Evolutionary conservation across 352 stramenopile species (phyloP).

Genomic region (Globisporangium heterothallicum): DNA sequence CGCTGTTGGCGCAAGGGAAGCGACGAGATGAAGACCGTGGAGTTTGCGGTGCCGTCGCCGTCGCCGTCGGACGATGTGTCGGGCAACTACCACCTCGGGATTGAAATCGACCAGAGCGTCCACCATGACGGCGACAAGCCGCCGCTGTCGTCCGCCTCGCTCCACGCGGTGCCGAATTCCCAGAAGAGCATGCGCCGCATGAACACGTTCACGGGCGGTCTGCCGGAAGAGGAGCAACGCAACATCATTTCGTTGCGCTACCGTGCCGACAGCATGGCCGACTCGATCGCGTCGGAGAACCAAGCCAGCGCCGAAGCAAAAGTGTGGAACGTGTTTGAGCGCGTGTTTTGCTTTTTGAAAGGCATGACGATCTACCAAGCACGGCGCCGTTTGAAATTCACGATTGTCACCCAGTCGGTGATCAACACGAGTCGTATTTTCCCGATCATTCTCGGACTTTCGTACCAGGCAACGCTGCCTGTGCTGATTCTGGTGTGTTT

Average conservation of each 20-base stretch:
- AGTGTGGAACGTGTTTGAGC: conserved; percentile 78
- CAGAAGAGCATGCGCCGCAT: conserved; percentile 47
- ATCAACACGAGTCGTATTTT: conserved; percentile 83
- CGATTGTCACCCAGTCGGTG: conserved; percentile 78
- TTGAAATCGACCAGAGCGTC: conserved; percentile 46
- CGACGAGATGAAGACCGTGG: conserved; percentile 43
- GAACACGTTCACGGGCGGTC: conserved; percentile 66
- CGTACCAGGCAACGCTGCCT: conserved; percentile 76
- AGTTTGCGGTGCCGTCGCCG: conserved; percentile 68
- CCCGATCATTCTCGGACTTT: conserved; percentile 81
- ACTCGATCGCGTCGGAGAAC: conserved; percentile 70
- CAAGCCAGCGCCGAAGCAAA: conserved; percentile 51
- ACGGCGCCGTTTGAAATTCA: conserved; percentile 76
- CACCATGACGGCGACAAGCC: conserved; percentile 8
- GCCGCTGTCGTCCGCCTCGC: conserved; percentile 3
- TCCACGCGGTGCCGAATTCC: conserved; percentile 14
- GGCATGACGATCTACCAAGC: conserved; percentile 86
- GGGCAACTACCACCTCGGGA: conserved; percentile 58
- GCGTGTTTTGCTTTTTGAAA: conserved; percentile 86
- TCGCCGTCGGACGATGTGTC: conserved; percentile 29
- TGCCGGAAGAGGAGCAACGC: conserved; percentile 66
- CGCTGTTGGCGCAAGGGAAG: too few species aligned
- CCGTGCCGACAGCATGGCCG: conserved; percentile 77
- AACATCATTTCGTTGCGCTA: conserved; percentile 87
- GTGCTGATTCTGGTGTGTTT: conserved; percentile 69